Conservation (phyloP, 805 yeast genomes). For the Tetrapisispora iriomotensis region DNA sequence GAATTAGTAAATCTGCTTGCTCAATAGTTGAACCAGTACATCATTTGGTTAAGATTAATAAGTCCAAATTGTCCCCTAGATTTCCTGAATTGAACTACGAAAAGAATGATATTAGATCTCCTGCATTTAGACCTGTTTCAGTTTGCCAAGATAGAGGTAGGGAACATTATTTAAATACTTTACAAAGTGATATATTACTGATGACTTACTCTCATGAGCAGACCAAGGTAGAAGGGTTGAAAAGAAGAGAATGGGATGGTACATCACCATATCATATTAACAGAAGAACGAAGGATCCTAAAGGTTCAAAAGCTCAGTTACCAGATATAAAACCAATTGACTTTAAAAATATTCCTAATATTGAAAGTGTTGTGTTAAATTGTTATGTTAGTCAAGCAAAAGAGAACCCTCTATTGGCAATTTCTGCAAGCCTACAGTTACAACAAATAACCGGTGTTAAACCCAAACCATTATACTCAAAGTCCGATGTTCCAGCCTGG, state of each 20-base stretch:
- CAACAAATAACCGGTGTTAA: constrained; percentile 93
- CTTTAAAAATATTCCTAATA: constrained; percentile 61
- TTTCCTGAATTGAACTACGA: constrained; percentile 58
- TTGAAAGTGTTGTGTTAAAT: constrained; percentile 60
- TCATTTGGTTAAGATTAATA: constrained; percentile 70
- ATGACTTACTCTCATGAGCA: constrained; percentile 66
- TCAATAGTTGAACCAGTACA: constrained; percentile 87
- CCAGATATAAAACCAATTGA: constrained; percentile 63
- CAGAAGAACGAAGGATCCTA: constrained; percentile 68
- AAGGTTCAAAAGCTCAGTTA: constrained; percentile 63
- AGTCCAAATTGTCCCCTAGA: constrained; percentile 63
- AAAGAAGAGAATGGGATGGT: constrained; percentile 77
- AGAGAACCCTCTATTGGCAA: constrained; percentile 59
- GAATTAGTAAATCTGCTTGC: constrained; percentile 41
- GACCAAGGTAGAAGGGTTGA: constrained; percentile 46
- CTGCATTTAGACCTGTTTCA: constrained; percentile 63
- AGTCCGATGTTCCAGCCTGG: constrained; percentile 77
- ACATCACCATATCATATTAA: constrained; percentile 81
- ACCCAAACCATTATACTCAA: constrained; percentile 63
- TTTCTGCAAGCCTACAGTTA: constrained; percentile 67
- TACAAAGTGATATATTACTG: constrained; percentile 69
- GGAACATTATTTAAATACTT: constrained; percentile 66
- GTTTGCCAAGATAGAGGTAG: constrained; percentile 72
- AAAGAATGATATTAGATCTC: constrained; percentile 68
- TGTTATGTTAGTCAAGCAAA: constrained; percentile 68